Conservation (phyloP, 345 rosid genomes). For the Acer yangbiense region DNA sequence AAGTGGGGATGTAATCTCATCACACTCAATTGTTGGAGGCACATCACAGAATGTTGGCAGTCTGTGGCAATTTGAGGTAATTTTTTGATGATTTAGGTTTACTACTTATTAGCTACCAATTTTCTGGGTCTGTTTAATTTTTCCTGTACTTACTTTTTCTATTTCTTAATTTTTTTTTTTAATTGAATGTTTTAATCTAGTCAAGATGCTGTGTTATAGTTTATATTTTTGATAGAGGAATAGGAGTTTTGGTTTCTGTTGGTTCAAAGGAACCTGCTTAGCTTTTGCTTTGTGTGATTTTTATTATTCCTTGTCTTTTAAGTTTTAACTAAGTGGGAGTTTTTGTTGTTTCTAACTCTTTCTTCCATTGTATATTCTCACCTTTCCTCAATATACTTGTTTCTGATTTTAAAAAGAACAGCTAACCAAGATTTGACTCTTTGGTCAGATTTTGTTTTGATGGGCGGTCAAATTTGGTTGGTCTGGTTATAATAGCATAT, state of each 20-base stretch:
- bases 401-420: too few relatives aligned
- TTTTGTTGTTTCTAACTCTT: not conserved
- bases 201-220: not conserved
- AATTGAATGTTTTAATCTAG: not conserved
- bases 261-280: not conserved
- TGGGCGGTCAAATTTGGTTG: too few relatives aligned
- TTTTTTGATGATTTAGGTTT: slow-evolving; percentile 13
- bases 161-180: not conserved
- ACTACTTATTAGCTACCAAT: not conserved
- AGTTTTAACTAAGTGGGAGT: not conserved
- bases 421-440: too few relatives aligned
- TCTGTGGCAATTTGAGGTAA: slow-evolving; percentile 84
- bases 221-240: not conserved
- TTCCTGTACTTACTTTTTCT: not conserved
- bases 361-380: too few relatives aligned
- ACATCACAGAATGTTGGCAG: slow-evolving; percentile 66
- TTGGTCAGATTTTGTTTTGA: too few relatives aligned
- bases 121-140: not conserved
- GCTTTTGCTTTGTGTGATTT: not conserved
- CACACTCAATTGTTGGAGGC: slow-evolving; percentile 56
- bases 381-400: too few relatives aligned
- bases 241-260: not conserved
- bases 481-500: too few relatives aligned
- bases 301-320: not conserved
- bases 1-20: slow-evolving; percentile 55